Base-by-base conservation (phyloP, 2,329 filamentous ascomycete species). In the Coniochaeta sp. region DNA sequence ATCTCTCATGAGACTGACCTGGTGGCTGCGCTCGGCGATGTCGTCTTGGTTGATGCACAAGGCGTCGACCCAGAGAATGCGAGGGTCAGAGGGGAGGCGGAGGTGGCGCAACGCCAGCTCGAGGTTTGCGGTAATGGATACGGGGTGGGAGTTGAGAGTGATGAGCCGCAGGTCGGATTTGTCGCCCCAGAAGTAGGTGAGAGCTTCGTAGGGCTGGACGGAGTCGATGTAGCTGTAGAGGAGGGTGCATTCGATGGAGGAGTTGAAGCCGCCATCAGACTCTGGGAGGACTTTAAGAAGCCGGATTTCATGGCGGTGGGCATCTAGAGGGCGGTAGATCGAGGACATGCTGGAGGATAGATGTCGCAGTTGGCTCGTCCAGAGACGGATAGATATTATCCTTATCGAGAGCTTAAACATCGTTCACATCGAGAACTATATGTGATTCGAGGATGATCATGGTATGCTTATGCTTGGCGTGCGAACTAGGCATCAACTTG, bases 1-100 rank as follows among this genome's bases (percentile, higher is more conserved):
- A 38, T 71, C 73, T 36, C 73, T 72, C 60, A 76, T 74, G 59
- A 63, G 57, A 17, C 47, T 44, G 17, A 63, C 61, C 59, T 65
- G 59, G 16, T 59, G 56, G 58, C 43, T 60, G 44, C 61, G 61
- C 57, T 65, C 63, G 3, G 22, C 58, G 6, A n/a, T n/a, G 59
- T 64, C 61, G 8, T 36, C 22, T 50, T 63, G 63, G 57, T 63
- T 63, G 62, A 65, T 63, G 59, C 59, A 65, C 1, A 65, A 26
- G 24, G 61, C 61, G 60, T 65, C 64, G 17, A 64, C 59, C 64
- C 63, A 64, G 28, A 64, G 44, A 8, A 43, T 56, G 28, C 54
- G 56, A 19, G 58, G 28, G 40, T 12, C 6, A 17, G 58, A 36
- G 8, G 52, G 47, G 26, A 28, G 47, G n/a, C 62, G 56, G 36